Conservation (phyloP, 331 rosid species). For the Erythrophleum ivorense region DNA sequence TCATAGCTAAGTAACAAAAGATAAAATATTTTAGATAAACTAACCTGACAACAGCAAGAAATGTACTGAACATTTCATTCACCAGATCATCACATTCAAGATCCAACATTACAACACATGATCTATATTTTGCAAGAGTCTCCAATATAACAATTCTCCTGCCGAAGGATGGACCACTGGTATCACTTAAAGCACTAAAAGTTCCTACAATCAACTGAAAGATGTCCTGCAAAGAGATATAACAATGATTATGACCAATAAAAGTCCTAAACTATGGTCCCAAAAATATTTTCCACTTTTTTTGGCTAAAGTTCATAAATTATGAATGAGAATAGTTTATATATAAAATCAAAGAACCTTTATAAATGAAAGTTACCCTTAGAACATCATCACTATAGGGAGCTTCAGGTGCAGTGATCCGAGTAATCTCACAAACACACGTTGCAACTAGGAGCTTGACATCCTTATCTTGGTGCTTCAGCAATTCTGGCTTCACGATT, state of each 20-base stretch:
- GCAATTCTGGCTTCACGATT: conserved; percentile 81
- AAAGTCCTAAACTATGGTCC: conserved; percentile 33
- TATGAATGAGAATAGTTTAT: conserved; percentile 20
- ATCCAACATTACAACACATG: conserved; percentile 99
- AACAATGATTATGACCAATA: conserved; percentile 41
- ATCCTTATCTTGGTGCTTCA: conserved; percentile 94
- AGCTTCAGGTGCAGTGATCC: conserved; percentile 99
- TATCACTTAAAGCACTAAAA: conserved; percentile 85
- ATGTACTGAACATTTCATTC: conserved; percentile 86
- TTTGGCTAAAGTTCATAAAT: not conserved
- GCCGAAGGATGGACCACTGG: conserved; percentile 90
- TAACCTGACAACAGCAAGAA: conserved; percentile 90
- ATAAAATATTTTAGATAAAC: conserved; percentile 35
- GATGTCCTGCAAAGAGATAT: conserved; percentile 71
- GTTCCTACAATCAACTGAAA: conserved; percentile 87
- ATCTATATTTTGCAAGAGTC: conserved; percentile 97
- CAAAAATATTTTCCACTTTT: not conserved
- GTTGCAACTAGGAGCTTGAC: conserved; percentile 97
- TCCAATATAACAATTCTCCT: conserved; percentile 96
- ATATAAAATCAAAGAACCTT: conserved; percentile 20
- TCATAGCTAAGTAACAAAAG: conserved; percentile 20
- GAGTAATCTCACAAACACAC: conserved; percentile 92
- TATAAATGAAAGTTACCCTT: conserved; percentile 61
- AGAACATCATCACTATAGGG: conserved; percentile 91
- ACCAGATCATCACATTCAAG: conserved; percentile 97